Evolutionary conservation across 1,139 yeast species (phyloP), one percentile per base, ranked within the genome.

Genomic region (Candida sp.): DNA sequence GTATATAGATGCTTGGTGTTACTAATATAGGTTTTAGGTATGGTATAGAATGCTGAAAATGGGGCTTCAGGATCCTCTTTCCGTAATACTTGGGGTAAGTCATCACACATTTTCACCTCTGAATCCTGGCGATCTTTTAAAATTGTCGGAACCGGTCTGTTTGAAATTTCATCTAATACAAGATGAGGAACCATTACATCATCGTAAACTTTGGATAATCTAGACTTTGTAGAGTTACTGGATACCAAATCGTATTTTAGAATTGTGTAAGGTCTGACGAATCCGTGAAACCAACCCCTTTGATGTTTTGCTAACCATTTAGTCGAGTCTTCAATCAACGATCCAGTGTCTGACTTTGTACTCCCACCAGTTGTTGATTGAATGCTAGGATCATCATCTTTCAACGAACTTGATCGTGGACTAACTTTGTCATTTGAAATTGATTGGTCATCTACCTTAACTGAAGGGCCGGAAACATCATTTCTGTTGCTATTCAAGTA

Each of bases 241-340:
- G 39, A 12, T 6, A 38, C 46, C 36, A 47, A 42, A 23, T 52
- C 48, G 48, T 61, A 66, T 35, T 63, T 58, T 43, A 68, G 56
- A 3, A 64, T 56, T 3, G 66, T 47, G 40, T 50, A 54, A 4
- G 74, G 75, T 1, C 58, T 51, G n/a, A 44, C 39, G 19, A 59
- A 55, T 0, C 66, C 68, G 43, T 68, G 70, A 11, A 35, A 50
- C 73, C 73, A 69, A n/a, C 52, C 56, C 22, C 41, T 40, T 5
- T 41, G 29, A 35, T 50, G 41, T 2, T 38, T 35, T 12, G 46
- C 40, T 22, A 43, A 27, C 36, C 39, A 37, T 6, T 27, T 27
- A 4, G 5, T 12, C 19, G 33, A 30, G 19, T 30, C 19, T 30
- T 30, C 33, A 11, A 30, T 8, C 19, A 30, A 30, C 33, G 33